These are phyloP conservation scores for Hymenoscyphus repandus DNA, from an alignment of 2,329 filamentous ascomycete genomes.

Conservation along the genomic window DNA sequence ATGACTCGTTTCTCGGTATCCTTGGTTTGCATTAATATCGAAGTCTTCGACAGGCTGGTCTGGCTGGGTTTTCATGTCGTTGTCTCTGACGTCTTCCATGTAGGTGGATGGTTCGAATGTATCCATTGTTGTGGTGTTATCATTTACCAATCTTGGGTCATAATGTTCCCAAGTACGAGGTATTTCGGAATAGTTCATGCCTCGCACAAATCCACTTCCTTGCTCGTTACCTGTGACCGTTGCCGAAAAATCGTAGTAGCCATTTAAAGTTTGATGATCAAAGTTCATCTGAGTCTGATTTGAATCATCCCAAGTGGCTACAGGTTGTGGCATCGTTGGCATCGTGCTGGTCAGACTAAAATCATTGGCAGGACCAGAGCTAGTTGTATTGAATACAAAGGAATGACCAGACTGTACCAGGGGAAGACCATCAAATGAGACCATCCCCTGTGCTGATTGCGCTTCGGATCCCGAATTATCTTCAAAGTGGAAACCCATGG, in stretches of 20 bases:
- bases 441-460: conserved; percentile 19
- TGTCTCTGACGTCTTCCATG: conserved; percentile 13
- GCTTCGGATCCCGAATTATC: conserved; percentile 12
- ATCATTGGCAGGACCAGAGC: conserved; percentile 13
- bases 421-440: conserved; percentile 26
- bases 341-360: conserved; percentile 18
- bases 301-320: conserved; percentile 16
- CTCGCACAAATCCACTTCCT: conserved; percentile 4
- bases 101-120: conserved; percentile 14
- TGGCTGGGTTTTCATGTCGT: conserved; percentile 1
- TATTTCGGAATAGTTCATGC: conserved; percentile 9
- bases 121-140: conserved; percentile 13
- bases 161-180: conserved; percentile 20
- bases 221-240: conserved; percentile 14
- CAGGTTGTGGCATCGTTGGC: conserved; percentile 16
- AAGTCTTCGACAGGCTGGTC: conserved; percentile 4
- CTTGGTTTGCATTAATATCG: conserved; percentile 9
- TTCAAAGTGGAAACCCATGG: conserved; percentile 20
- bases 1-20: conserved; percentile 17
- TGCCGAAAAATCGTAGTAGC: conserved; percentile 21
- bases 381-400: conserved; percentile 18
- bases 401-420: conserved; percentile 19
- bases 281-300: conserved; percentile 11
- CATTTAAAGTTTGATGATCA: conserved; percentile 14
- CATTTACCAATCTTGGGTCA: conserved; percentile 11